Evolutionary conservation across 164 flowering plant species (phyloP), one percentile per base, ranked within the genome.

Genomic region (Dillenia turbinata): DNA sequence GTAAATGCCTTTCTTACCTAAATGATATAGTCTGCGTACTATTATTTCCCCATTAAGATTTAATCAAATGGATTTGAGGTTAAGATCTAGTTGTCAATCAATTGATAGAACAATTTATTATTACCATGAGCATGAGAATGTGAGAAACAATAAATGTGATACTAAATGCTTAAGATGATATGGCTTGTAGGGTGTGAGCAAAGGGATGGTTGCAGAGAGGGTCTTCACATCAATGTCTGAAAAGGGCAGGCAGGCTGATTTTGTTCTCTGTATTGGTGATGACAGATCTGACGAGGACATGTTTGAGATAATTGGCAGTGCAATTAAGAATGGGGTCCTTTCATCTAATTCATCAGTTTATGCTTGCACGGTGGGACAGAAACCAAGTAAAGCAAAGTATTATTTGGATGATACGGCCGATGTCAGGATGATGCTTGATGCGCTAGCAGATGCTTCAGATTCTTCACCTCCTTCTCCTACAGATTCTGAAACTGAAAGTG

Each of bases 281-380:
- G 86, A 78, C 63, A 65, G 85, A 61, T 85, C 90, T 51, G 89
- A 84, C 55, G 85, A 83, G 66, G 83, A 81, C 57, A 83, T 83
- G 88, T 83, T 83, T 76, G 88, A 83, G 73, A 73, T 68, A 16
- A 72, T 80, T 61, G 72, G 73, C 9, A 69, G 49, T 63, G 75
- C 79, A 10, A 49, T 69, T 53, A 1, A 64, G 1, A 70, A 66
- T 22, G 70, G 72, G 5, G 56, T 70, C 24, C 78, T 81, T 46
- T 71, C 76, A 10, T 48, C 73, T 3, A 64, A 67, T 53, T 61
- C 79, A 11, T 60, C 73, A 44, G 68, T 83, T 1, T 85, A 65
- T 68, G 86, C 81, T 12, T 82, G 85, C 63, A 78, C 82, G 0
- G 86, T 82, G 17, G 89, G 89, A 40, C 85, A 81, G 69, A 83